These are phyloP conservation scores for Linum usitatissimum DNA, from an alignment of 345 rosid genomes.

Conservation along the genomic window DNA sequence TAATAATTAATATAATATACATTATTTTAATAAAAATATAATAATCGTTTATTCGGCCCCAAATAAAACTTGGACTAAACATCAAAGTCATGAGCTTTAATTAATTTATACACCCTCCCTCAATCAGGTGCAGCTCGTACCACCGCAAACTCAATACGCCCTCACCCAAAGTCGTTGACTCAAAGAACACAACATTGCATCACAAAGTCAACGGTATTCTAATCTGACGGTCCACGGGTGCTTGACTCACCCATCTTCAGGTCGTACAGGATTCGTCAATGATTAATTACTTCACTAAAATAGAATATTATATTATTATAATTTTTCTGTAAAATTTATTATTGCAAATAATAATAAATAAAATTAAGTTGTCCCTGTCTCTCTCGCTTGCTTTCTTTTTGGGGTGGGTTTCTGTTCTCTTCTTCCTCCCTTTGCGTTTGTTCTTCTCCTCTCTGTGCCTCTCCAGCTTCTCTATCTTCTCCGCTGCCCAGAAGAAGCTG, in stretches of 20 bases:
- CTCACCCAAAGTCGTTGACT: not conserved
- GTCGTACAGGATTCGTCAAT: not conserved
- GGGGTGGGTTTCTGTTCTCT: slow-evolving; percentile 2
- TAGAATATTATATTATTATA: not conserved
- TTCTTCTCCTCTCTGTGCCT: slow-evolving; percentile 21
- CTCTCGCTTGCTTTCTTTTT: not conserved
- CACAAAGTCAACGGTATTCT: not conserved
- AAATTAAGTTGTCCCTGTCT: not conserved
- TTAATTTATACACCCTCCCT: not conserved
- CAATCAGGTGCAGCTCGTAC: not conserved
- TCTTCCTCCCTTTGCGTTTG: slow-evolving; percentile 19
- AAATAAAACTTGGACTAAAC: too few relatives aligned
- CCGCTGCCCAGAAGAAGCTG: slow-evolving; percentile 11
- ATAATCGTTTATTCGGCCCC: too few relatives aligned
- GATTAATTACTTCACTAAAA: not conserved
- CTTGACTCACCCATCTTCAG: not conserved
- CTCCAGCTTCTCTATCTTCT: slow-evolving; percentile 32
- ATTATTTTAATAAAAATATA: too few relatives aligned
- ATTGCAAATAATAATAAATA: too few relatives aligned
- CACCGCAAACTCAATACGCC: not conserved
- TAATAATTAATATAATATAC: too few relatives aligned
- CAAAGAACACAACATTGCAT: not conserved
- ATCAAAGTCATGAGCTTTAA: too few relatives aligned
- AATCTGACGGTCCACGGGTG: not conserved
- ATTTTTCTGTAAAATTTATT: not conserved